A percentile compares a stretch with the other conserved stretches of the same genome.
phyloP scores from a whole-genome alignment of 306 rosid species.

The Casuarina glauca region DNA sequence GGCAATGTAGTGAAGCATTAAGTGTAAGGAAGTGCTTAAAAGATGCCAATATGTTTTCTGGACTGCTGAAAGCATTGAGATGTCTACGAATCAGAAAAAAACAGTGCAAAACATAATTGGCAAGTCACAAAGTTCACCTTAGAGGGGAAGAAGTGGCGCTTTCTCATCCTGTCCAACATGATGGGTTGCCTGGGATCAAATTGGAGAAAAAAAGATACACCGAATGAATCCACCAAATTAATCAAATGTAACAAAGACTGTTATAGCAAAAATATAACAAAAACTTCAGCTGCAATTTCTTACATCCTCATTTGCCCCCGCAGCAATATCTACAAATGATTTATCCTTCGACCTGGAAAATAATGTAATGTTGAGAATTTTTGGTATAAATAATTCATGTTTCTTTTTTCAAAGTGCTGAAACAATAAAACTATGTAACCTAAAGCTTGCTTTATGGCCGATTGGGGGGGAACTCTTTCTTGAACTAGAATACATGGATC shows the following conservation, averaged over 20 bases:
- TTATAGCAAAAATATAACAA: background rate
- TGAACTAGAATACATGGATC: background rate
- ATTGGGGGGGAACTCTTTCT: background rate
- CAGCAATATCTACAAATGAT: constrained; percentile 10
- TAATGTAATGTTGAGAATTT: background rate
- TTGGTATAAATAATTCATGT: background rate
- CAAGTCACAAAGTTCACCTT: background rate
- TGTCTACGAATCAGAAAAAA: background rate
- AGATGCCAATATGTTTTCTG: background rate
- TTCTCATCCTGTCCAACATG: background rate
- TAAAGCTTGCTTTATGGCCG: background rate
- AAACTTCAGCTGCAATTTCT: background rate
- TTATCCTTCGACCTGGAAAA: constrained; percentile 7
- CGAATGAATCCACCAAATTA: background rate
- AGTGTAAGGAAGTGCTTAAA: background rate
- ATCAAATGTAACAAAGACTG: background rate
- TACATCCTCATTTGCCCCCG: constrained; percentile 14
- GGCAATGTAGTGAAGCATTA: background rate
- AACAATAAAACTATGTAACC: background rate
- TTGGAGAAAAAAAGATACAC: background rate
- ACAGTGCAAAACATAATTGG: background rate
- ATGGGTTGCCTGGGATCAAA: constrained; percentile 7
- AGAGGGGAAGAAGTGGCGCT: constrained; percentile 8
- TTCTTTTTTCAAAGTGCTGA: background rate
- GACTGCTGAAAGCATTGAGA: background rate